A percentile compares a stretch with the other conserved stretches of the same genome.
These are phyloP conservation scores for Nothophytophthora sp. DNA, from an alignment of 352 stramenopile species.

Conservation along the genomic window DNA sequence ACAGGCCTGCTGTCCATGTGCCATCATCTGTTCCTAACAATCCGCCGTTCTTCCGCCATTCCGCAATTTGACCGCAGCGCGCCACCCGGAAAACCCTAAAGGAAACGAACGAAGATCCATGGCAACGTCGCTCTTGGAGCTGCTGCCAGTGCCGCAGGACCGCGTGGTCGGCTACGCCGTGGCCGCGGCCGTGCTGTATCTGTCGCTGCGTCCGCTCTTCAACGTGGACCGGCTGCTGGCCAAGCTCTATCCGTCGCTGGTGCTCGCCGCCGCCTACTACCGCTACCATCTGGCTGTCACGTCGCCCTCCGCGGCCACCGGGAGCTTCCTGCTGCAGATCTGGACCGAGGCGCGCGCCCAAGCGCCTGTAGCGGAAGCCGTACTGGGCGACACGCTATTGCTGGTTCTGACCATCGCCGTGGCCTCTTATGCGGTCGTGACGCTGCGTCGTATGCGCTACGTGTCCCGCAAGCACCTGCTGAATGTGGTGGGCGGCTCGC, in stretches of 20 bases:
- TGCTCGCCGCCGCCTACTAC: conserved; percentile 53
- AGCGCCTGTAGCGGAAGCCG: conserved; percentile 33
- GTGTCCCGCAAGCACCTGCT: conserved; percentile 73
- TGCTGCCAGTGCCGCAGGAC: conserved; percentile 31
- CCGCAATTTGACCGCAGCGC: no score
- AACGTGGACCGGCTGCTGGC: conserved; percentile 69
- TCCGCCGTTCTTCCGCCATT: no score
- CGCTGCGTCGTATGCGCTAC: conserved; percentile 63
- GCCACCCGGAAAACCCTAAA: no score
- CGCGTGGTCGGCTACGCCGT: conserved; percentile 31
- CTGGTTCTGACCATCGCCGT: conserved; percentile 25
- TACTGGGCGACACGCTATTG: conserved; percentile 38
- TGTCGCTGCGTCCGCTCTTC: conserved; percentile 61
- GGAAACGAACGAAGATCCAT: no score
- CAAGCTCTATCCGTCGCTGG: conserved; percentile 55
- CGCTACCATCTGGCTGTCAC: conserved; percentile 36
- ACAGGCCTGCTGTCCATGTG: no score
- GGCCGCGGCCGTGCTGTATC: conserved; percentile 48
- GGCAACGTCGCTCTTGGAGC: conserved; percentile 15
- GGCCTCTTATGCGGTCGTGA: conserved; percentile 29
- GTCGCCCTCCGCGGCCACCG: conserved; percentile 2
- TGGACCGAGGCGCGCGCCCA: conserved; percentile 25
- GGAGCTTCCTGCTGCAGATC: conserved; percentile 38
- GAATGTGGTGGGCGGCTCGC: conserved; percentile 63
- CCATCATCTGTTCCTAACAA: no score